Evolutionary conservation across 371 early-diverging fungal species (phyloP), one percentile per base, ranked within the genome.

Genomic region (Mucor racemosus): DNA sequence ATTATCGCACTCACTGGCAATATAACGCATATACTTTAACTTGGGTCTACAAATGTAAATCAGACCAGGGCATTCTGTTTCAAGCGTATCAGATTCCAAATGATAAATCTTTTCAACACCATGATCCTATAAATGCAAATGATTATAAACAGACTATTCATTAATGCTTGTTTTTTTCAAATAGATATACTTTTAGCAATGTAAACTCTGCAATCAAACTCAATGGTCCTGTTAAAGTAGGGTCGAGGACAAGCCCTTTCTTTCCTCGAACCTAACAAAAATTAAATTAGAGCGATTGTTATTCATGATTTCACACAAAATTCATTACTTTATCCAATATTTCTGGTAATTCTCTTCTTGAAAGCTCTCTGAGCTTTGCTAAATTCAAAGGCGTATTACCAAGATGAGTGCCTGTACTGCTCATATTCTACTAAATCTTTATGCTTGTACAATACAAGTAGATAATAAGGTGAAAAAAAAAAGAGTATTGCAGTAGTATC

Each of bases 71-170:
- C 88, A 81, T 39, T 94, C 95, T 9, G 86, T 88, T 13, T 90
- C 89, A 68, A 89, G 67, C 35, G 80, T 81, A 34, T 79, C 82
- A 10, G 85, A 68, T 42, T 88, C 90, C 17, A 97, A 82, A 72
- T 94, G 91, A 75, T 89, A 94, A 50, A 97, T 91, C 78, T 94
- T 95, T 66, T 96, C 95, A 14, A 95, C 94, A 19, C 97, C 97
- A 84, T 96, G 97, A 65, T 96, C 96, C 92, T 94, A 76, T 8
- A 7, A n/a, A 36, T 0, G 1, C 33, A 60, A 17, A 44, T 2
- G 6, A n/a, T 41, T 31, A 34, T 15, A 42, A 10, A n/a, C n/a
- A n/a, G n/a, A n/a, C n/a, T n/a, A n/a, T n/a, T n/a, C n/a, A n/a
- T n/a, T n/a, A n/a, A n/a, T n/a, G n/a, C n/a, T 48, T 9, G 60